phyloP scores from a whole-genome alignment of 176 grass and related monocot genomes.

The Rhynchospora tenuis region DNA sequence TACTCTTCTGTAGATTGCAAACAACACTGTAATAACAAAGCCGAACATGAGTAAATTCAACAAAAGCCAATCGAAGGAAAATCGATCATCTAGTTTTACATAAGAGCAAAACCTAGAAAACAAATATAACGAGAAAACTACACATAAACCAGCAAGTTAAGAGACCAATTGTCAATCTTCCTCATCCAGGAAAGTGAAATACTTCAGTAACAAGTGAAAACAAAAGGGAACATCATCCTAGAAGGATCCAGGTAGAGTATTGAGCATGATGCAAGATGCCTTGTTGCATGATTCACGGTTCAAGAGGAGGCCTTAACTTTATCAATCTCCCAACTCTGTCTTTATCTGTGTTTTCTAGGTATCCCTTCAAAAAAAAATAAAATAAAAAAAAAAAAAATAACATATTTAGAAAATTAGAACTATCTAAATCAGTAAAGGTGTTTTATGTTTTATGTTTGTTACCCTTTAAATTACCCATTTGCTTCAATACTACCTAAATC shows the following conservation, averaged over 20 bases:
- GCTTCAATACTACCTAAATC: not conserved
- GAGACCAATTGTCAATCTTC: not conserved
- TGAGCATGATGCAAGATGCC: not conserved
- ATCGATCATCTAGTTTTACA: not conserved
- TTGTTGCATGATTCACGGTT: conserved; percentile 42
- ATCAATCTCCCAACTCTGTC: conserved; percentile 71
- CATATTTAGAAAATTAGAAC: conserved; percentile 5
- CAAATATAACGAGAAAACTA: not conserved
- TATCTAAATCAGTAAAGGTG: no score
- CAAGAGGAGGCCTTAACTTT: conserved; percentile 59
- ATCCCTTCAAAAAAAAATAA: conserved; percentile 33
- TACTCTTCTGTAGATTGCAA: not conserved
- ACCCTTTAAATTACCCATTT: not conserved
- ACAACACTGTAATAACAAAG: not conserved
- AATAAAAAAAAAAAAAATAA: not conserved
- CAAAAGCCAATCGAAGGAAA: not conserved
- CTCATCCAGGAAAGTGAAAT: not conserved
- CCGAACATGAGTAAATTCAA: not conserved
- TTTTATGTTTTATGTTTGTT: not conserved
- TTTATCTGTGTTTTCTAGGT: conserved; percentile 82
- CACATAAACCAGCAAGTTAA: not conserved
- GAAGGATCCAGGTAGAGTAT: not conserved
- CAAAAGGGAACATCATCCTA: not conserved
- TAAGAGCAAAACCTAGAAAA: not conserved
- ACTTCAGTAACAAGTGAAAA: not conserved